Conservation (phyloP, 192 early-diverging fungal species). For the Gonapodya prolifera region DNA sequence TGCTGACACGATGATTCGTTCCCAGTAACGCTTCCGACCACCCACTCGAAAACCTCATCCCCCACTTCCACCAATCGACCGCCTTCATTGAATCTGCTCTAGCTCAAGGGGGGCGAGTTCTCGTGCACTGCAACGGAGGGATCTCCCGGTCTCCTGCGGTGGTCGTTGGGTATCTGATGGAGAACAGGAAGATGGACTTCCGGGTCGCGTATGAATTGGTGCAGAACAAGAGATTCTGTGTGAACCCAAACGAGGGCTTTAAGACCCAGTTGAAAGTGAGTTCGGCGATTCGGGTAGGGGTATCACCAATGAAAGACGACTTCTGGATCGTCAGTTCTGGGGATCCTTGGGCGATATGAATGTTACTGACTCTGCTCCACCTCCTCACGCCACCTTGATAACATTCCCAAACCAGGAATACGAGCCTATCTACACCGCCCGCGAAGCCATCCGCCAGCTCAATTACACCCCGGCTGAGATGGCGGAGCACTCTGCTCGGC, state of each 20-base stretch:
- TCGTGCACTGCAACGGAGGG: slow-evolving; percentile 66
- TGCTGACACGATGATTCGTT: too few species aligned
- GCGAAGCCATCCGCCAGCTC: slow-evolving; percentile 20
- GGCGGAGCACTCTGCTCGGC: slow-evolving; percentile 29
- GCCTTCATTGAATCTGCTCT: slow-evolving; percentile 35
- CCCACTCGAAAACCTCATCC: slow-evolving; percentile 72
- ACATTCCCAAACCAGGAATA: slow-evolving; percentile 44
- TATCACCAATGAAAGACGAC: neutral
- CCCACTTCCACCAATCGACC: slow-evolving; percentile 51
- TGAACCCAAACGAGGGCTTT: slow-evolving; percentile 70
- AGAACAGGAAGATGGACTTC: slow-evolving; percentile 48
- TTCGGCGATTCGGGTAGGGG: neutral
- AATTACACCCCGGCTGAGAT: slow-evolving; percentile 29
- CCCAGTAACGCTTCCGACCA: slow-evolving; percentile 66
- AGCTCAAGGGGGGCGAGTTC: slow-evolving; percentile 27
- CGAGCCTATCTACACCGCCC: slow-evolving; percentile 62
- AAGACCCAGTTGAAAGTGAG: slow-evolving; percentile 66
- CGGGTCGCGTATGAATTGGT: slow-evolving; percentile 65
- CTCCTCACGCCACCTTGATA: slow-evolving; percentile 2
- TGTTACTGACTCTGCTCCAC: slow-evolving; percentile 5
- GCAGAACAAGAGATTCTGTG: slow-evolving; percentile 76
- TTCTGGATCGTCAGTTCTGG: neutral
- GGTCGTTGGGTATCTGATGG: slow-evolving; percentile 84
- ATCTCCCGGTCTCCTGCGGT: slow-evolving; percentile 75
- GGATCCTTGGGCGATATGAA: neutral